Conservation (phyloP, 148 eudicot species). For the Rhododendron ferrugineum region DNA sequence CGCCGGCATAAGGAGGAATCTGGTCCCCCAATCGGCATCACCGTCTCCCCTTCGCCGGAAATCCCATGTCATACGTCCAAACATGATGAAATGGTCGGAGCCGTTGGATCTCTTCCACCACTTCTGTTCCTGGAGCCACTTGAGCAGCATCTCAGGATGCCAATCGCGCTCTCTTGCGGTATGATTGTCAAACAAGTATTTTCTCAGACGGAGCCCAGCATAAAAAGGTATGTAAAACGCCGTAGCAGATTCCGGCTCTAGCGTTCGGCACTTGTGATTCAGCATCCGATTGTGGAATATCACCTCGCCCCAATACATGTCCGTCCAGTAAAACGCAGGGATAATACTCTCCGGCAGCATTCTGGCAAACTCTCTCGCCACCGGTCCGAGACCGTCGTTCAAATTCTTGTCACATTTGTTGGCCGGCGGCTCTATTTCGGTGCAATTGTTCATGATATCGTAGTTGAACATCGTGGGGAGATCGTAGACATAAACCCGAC, state of each 20-base stretch:
- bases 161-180: slow-evolving; percentile 36
- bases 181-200: slow-evolving; percentile 32
- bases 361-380: slow-evolving; percentile 10
- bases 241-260: slow-evolving; percentile 48
- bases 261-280: slow-evolving; percentile 45
- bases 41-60: slow-evolving; percentile 31
- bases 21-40: slow-evolving; percentile 48
- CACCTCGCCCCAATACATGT: slow-evolving; percentile 55
- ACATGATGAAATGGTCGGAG: slow-evolving; percentile 51
- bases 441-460: slow-evolving; percentile 44
- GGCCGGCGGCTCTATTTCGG: slow-evolving; percentile 41
- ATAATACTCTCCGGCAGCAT: slow-evolving; percentile 32
- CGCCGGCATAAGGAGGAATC: slow-evolving; percentile 37
- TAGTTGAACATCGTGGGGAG: slow-evolving; percentile 53
- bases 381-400: slow-evolving; percentile 59
- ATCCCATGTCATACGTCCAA: slow-evolving; percentile 69
- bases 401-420: slow-evolving; percentile 48
- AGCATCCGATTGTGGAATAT: slow-evolving; percentile 58
- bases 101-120: slow-evolving; percentile 41
- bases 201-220: slow-evolving; percentile 58
- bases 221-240: slow-evolving; percentile 77
- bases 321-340: slow-evolving; percentile 57
- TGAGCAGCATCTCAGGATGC: slow-evolving; percentile 37
- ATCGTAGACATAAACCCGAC: slow-evolving; percentile 55
- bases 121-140: slow-evolving; percentile 39